A percentile compares a stretch with the other conserved stretches of the same genome.
Conservation (phyloP, 306 rosid genomes). For the Lathyrus sativus region DNA sequence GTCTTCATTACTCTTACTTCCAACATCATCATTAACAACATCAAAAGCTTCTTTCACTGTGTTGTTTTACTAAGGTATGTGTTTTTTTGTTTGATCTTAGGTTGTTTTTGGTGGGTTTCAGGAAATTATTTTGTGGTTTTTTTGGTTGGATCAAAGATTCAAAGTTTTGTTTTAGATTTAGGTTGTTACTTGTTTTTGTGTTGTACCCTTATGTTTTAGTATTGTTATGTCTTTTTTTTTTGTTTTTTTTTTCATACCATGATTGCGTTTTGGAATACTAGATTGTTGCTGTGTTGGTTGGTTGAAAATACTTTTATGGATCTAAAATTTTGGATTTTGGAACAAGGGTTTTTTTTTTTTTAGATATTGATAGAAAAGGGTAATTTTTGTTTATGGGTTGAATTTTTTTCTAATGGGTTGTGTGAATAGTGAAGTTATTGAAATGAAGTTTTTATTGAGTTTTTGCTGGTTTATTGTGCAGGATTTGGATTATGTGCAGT, state of each 20-base stretch:
- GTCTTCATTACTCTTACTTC: background rate
- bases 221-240: too few species aligned
- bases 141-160: constrained; percentile 41
- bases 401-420: background rate
- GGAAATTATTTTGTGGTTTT: constrained; percentile 36
- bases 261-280: background rate
- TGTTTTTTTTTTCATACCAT: background rate
- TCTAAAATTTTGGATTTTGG: constrained; percentile 9
- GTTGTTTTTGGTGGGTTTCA: constrained; percentile 27
- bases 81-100: constrained; percentile 21
- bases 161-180: constrained; percentile 27
- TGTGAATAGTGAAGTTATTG: constrained; percentile 1
- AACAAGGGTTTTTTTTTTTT: background rate
- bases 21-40: background rate
- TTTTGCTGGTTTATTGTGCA: constrained; percentile 45
- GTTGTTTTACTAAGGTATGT: constrained; percentile 44
- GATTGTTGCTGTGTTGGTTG: background rate
- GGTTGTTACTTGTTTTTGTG: constrained; percentile 25
- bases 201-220: background rate
- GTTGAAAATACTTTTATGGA: constrained; percentile 3
- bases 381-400: constrained; percentile 2
- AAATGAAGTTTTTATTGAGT: constrained; percentile 37
- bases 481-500: constrained; percentile 78
- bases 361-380: constrained; percentile 15
- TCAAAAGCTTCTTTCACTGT: background rate